Conservation (phyloP, 2,329 filamentous ascomycete genomes). For the Coniochaeta prunicola region DNA sequence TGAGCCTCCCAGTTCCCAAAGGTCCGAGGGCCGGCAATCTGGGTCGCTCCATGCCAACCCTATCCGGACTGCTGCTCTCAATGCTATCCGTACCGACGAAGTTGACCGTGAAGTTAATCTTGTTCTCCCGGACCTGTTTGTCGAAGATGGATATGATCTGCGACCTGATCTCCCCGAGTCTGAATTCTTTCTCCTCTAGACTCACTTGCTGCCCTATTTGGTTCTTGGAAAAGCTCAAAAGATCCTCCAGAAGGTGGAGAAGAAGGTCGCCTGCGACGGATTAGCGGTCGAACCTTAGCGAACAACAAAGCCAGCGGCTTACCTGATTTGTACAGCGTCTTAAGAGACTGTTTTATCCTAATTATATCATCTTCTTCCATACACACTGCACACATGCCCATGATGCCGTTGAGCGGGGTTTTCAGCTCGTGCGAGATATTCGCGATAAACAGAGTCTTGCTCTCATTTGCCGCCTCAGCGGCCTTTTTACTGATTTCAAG, state of each 20-base stretch:
- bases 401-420: slow-evolving; percentile 89
- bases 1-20: slow-evolving; percentile 59
- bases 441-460: slow-evolving; percentile 95
- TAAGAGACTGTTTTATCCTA: slow-evolving; percentile 74
- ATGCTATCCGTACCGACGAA: slow-evolving; percentile 52
- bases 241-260: slow-evolving; percentile 78
- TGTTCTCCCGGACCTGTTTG: slow-evolving; percentile 75
- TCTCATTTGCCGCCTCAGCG: slow-evolving; percentile 90
- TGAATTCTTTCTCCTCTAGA: slow-evolving; percentile 79
- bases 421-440: slow-evolving; percentile 87
- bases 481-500: slow-evolving; percentile 86
- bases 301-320: slow-evolving; percentile 2
- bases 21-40: slow-evolving; percentile 55
- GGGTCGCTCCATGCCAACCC: slow-evolving; percentile 18
- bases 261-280: slow-evolving; percentile 54
- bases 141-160: slow-evolving; percentile 84
- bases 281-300: slow-evolving; percentile 13
- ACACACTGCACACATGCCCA: slow-evolving; percentile 89
- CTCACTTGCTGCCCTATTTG: slow-evolving; percentile 80
- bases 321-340: slow-evolving; percentile 81
- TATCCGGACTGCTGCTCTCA: slow-evolving; percentile 23
- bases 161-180: slow-evolving; percentile 72
- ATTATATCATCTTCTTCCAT: slow-evolving; percentile 82
- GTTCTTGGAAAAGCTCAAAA: slow-evolving; percentile 91
- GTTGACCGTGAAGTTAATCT: slow-evolving; percentile 64